Evolutionary conservation across 1,139 yeast species (phyloP), one percentile per base, ranked within the genome.

Genomic region (Wickerhamomyces sp.): DNA sequence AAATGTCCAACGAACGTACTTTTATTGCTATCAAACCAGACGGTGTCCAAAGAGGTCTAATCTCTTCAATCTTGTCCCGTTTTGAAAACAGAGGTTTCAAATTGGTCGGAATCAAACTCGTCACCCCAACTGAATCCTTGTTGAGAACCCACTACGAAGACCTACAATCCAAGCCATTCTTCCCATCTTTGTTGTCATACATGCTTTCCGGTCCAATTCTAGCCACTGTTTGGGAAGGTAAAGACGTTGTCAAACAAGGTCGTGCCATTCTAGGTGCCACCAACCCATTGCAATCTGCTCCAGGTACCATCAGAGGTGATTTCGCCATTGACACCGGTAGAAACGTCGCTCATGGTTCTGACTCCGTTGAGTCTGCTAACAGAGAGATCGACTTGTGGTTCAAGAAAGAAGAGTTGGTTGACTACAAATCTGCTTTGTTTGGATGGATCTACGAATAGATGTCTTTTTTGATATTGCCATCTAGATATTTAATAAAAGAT

Each of bases 221-320:
- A 59, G 98, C 98, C 57, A 93, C 96, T 64, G 97, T 89, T 58
- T 93, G 98, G 98, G 97, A 93, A 72, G 99, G 99, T 71, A 91
- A 89, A 78, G 96, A 91, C 63, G 98, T 81, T 66, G 98, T 93
- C 68, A 88, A 88, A 76, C 95, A 86, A 69, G 98, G 98, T 66
- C 86, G 99, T 75, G 82, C 76, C 60, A 81, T 93, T 64, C 80
- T 93, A 61, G 99, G 99, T 72, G 97, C 98, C 56, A 93, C 98
- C 72, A 89, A 93, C 86, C 99, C 99, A 64, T 78, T 84, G 65
- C 79, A 75, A 58, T 85, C 96, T 57, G 91, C 94, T 54, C 97
- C 97, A 68, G 99, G 98, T 68, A 91, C 99, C 72, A 91, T 93
- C 79, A 88, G 99, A 77, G 97, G 96, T 66, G 97, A 91, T 73